Evolutionary conservation across 164 flowering plant species (phyloP), one percentile per base, ranked within the genome.

Genomic region (Vitis cinerea): DNA sequence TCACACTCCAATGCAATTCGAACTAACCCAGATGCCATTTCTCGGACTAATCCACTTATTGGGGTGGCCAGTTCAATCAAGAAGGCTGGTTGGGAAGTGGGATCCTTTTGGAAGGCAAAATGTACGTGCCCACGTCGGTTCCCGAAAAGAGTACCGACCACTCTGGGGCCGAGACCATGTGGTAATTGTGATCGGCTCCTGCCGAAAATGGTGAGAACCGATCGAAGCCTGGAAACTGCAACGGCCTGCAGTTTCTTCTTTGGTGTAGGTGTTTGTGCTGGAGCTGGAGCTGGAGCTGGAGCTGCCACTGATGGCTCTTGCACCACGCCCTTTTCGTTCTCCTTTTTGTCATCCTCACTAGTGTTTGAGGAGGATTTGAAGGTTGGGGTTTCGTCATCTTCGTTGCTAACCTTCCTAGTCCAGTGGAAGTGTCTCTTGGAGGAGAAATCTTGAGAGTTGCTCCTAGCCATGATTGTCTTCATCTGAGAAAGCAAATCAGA

Each of bases 11-110:
- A 59, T 3, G 89, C 90, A 56, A 88, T 86, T 14, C 93, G 63
- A 3, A 88, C 90, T 50, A 86, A 66, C 50, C 93, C 93, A 1
- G 89, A 85, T n/a, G 89, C 85, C 90, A 88, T 88, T 66, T 88
- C 93, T 37, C 64, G 63, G 15, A 87, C 89, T 72, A 87, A 58
- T 0, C 79, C 83, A 8, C 85, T 84, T 3, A 84, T 88, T 0
- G 87, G 89, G 0, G 93, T 88, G 0, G 90, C 86, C 2, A 88
- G 82, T 67, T 86, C 89, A 4, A 88, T 70, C 61, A 88, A 68
- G 65, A 88, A 83, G 10, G 83, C 83, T 1, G 93, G 93, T 0
- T 59, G 67, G 0, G 86, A 74, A 10, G 8, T 75, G 57, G 86
- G 80, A 17, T 83, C 85, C 69, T 61, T 80, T 63, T 88, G 93